A percentile compares a stretch with the other conserved stretches of the same genome.
Evolutionary conservation across 2,329 filamentous ascomycete genomes (phyloP).

Genomic region (Sclerotinia sclerotiorum): DNA sequence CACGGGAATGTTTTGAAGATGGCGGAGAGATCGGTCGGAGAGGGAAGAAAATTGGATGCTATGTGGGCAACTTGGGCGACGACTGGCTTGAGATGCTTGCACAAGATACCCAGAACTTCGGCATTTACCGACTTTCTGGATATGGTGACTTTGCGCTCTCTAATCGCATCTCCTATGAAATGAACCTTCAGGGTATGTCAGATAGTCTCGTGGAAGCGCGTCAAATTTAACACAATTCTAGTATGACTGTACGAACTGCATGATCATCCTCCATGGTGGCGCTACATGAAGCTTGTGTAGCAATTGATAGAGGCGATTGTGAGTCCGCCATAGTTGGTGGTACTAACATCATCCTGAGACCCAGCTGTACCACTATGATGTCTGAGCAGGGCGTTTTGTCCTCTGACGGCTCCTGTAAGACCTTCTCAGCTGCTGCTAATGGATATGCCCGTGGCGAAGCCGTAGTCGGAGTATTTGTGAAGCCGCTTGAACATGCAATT

Average conservation of each 20-base stretch:
- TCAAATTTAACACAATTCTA: constrained; percentile 35
- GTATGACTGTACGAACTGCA: constrained; percentile 45
- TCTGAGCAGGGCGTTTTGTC: constrained; percentile 38
- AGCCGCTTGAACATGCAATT: constrained; percentile 57
- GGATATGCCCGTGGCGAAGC: constrained; percentile 66
- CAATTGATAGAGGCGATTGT: constrained; percentile 25
- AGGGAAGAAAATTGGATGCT: constrained; percentile 28
- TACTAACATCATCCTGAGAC: constrained; percentile 16
- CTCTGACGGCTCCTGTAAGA: constrained; percentile 39
- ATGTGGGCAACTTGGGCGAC: constrained; percentile 20
- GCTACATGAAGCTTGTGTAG: constrained; percentile 44
- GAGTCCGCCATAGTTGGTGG: background rate
- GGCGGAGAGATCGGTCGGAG: constrained; percentile 40
- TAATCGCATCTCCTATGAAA: constrained; percentile 47
- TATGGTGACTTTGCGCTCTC: constrained; percentile 40
- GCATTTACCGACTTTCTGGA: constrained; percentile 41
- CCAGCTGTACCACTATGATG: constrained; percentile 27
- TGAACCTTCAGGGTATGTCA: constrained; percentile 36
- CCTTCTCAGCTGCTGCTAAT: constrained; percentile 56
- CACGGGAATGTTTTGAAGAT: constrained; percentile 34
- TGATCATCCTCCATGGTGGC: constrained; percentile 56
- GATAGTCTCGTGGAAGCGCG: no score
- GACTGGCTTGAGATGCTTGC: background rate
- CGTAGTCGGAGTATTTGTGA: constrained; percentile 56
- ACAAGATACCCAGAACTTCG: background rate